These are phyloP conservation scores for Pythium aquatile DNA, from an alignment of 352 stramenopile species.

Conservation along the genomic window DNA sequence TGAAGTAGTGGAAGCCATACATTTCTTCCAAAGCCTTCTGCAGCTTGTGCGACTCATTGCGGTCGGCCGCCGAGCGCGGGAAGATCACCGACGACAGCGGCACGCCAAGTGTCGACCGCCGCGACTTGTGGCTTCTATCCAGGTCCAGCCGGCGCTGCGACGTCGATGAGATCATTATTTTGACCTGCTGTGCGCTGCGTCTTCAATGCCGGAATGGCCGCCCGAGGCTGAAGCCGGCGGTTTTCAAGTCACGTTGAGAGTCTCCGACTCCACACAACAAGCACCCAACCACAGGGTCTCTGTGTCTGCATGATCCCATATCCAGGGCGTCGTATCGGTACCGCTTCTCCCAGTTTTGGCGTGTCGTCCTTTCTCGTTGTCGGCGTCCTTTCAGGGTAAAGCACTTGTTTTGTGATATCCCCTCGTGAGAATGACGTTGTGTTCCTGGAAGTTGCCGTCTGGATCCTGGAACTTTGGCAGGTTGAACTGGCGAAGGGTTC, in stretches of 20 bases:
- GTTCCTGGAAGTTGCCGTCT: not conserved
- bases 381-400: not conserved
- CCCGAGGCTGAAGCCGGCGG: not conserved
- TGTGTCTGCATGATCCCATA: not conserved
- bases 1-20: slow-evolving; percentile 83
- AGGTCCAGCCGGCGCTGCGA: slow-evolving; percentile 15
- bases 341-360: not conserved
- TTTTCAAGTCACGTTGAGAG: not conserved
- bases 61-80: slow-evolving; percentile 58
- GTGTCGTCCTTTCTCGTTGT: not conserved
- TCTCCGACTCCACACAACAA: not conserved
- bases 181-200: not conserved
- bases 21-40: slow-evolving; percentile 70
- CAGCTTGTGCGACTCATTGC: slow-evolving; percentile 65
- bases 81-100: slow-evolving; percentile 73
- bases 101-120: slow-evolving; percentile 62
- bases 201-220: not conserved
- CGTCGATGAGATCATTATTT: slow-evolving; percentile 9
- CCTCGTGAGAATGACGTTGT: not conserved
- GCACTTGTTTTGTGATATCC: not conserved
- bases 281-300: not conserved
- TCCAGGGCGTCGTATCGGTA: not conserved
- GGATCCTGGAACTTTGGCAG: slow-evolving; percentile 4
- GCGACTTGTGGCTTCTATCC: slow-evolving; percentile 14
- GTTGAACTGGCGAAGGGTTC: slow-evolving; percentile 24